Conservation (phyloP, 495 filamentous ascomycete genomes). For the Emericellopsis terricola region DNA sequence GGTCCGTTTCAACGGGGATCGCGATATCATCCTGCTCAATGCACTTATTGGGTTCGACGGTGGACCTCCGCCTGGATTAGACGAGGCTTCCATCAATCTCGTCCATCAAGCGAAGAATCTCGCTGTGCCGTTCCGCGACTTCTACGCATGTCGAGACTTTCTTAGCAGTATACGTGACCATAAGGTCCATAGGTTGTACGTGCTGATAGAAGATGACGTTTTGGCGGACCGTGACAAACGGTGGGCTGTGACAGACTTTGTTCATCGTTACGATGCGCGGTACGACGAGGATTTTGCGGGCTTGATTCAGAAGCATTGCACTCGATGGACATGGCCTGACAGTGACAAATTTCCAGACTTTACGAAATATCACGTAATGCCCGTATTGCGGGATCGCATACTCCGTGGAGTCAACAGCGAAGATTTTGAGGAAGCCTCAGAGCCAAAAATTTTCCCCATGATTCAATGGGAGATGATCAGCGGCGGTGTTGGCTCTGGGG, state of each 20-base stretch:
- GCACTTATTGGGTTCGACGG: neutral
- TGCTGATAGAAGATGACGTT: neutral
- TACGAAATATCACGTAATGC: constrained; percentile 3
- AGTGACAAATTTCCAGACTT: constrained; percentile 4
- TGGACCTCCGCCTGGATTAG: neutral
- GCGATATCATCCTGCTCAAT: constrained; percentile 12
- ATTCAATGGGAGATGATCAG: neutral
- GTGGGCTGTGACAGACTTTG: constrained; percentile 12
- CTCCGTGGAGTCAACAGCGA: neutral
- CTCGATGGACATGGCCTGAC: constrained; percentile 22
- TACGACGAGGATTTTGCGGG: constrained; percentile 6
- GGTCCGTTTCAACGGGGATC: constrained; percentile 14
- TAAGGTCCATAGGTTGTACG: constrained; percentile 8
- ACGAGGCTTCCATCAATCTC: constrained; percentile 5
- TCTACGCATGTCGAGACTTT: neutral
- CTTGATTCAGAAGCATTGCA: constrained; percentile 2
- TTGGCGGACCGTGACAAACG: constrained; percentile 1
- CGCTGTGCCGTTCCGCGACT: neutral
- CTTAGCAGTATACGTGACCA: no score
- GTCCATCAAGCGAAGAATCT: constrained; percentile 4
- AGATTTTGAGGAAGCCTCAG: no score
- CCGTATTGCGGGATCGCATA: neutral
- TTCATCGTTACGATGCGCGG: constrained; percentile 5
- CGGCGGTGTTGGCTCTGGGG: neutral
- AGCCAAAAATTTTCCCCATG: no score